Evolutionary conservation across 1,284 basidiomycete species (phyloP), one percentile per base, ranked within the genome.

Genomic region (Ustilago hordei): DNA sequence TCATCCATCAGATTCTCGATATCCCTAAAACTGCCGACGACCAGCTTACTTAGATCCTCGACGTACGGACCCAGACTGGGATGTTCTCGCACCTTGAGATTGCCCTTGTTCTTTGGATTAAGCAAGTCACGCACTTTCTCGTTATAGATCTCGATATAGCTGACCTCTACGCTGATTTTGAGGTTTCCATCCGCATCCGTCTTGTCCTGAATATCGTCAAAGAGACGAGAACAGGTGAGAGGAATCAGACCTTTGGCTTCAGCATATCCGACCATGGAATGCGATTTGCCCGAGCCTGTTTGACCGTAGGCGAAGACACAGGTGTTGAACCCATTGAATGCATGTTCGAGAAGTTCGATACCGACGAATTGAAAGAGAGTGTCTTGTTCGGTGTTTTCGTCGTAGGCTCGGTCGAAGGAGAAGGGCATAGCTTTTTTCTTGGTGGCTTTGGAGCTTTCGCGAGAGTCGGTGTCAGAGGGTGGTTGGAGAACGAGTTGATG

Each of bases 1-100:
- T 99, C 96, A 88, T 99, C 96, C 95, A 98, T 98, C 84, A 99
- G 91, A 8, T 92, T 94, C 91, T 98, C 97, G 91, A 99, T 96
- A 86, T 97, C 95, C 31, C 92, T 90, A 86, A 95, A 98, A 85
- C 90, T 93, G 84, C 90, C 91, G 50, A 98, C 97, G 34, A 93
- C 92, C 54, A 98, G 91, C 87, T 95, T 95, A 84, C 94, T 95
- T 57, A 99, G 89, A 88, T 97, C 95, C 87, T 99, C 97, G 62
- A 99, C 96, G 85, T 99, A 99, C 8, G 97, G 96, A 1, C 84
- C 83, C 34, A 87, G 62, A 47, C 88, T 95, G 8, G 96, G 96
- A 87, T 98, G 96, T 87, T 99, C 96, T 82, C 96, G 92, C 69
- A 99, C 96, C 83, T 95, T 91, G 65, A 99, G 90, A 85, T 98